Evolutionary conservation across 2,329 filamentous ascomycete species (phyloP).

Genomic region (Juglanconis juglandina): DNA sequence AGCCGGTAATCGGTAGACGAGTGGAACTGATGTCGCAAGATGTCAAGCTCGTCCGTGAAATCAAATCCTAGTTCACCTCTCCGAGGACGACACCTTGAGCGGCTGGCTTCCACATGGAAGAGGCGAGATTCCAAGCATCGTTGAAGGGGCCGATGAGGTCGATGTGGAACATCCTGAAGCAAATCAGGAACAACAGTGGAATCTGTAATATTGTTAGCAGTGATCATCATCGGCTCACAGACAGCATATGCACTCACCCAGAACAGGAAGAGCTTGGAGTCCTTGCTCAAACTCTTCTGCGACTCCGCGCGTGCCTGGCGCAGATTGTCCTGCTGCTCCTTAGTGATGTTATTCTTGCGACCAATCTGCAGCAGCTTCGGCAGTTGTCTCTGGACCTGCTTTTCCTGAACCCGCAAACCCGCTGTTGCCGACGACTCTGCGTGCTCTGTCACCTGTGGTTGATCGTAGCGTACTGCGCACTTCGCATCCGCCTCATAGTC

Average conservation of each 20-base stretch:
- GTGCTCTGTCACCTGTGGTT: constrained; percentile 27
- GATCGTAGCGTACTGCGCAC: constrained; percentile 52
- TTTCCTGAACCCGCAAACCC: constrained; percentile 1
- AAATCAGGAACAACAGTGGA: constrained; percentile 15
- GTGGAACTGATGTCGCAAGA: background rate
- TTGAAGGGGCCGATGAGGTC: constrained; percentile 13
- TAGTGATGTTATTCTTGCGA: constrained; percentile 60
- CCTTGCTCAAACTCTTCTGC: constrained; percentile 60
- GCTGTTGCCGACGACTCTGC: background rate
- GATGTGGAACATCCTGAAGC: constrained; percentile 12
- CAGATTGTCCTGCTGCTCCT: constrained; percentile 63
- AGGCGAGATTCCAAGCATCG: background rate
- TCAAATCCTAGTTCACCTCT: background rate
- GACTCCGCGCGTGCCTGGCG: constrained; percentile 59
- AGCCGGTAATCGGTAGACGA: background rate
- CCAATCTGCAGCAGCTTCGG: constrained; percentile 55
- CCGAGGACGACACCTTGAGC: constrained; percentile 10
- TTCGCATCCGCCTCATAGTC: constrained; percentile 59
- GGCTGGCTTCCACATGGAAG: background rate
- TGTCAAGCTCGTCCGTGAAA: background rate
- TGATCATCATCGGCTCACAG: background rate
- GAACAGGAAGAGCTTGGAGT: constrained; percentile 65
- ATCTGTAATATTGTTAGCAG: constrained; percentile 5
- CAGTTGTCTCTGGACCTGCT: constrained; percentile 28
- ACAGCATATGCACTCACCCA: constrained; percentile 49